Evolutionary conservation across 176 grass and related monocot species (phyloP), one percentile per base, ranked within the genome.

Genomic region (Aegilops tauschii): DNA sequence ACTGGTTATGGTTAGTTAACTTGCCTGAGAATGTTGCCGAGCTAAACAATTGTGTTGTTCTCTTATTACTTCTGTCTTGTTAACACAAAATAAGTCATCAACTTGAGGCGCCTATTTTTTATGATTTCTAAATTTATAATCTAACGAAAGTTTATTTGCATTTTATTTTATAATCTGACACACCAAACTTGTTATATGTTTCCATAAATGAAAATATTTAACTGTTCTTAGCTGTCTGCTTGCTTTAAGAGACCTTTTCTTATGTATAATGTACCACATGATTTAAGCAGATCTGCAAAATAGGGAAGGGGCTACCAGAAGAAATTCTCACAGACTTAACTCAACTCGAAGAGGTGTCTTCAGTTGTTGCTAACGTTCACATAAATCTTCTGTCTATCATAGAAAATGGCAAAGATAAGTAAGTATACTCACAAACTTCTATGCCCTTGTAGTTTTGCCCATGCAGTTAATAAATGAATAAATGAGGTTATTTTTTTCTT

Each of bases 321-420:
- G 90, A 72, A 64, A 90, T 89, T 82, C 81, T 98, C 18, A 84
- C 78, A 89, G 92, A 95, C 89, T 77, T 98, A 81, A 25, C 76
- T 56, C 76, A 87, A 56, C 83, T 80, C 27, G 66, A 91, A 42
- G 86, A 81, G 58, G 32, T 91, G 23, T 86, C 82, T 44, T 89
- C 96, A 70, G 37, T 49, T n/a, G 37, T 91, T 78, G 80, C 90
- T 1, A 76, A 95, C 12, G 77, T 98, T 72, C 96, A 95, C 69
- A 94, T 94, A 42, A 94, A 52, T 84, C 69, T 98, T 47, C 73
- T 98, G 30, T 94, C 86, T 68, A 29, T 90, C 50, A 92, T 98
- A 61, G 81, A 84, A 77, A 85, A 85, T 77, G 93, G 87, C 35
- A 79, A 27, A 78, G 88, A 84, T 2, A 83, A 78, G 96, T 98